Evolutionary conservation across 2,329 filamentous ascomycete species (phyloP), one percentile per base, ranked within the genome.

Genomic region (Trichoderma atroviride): DNA sequence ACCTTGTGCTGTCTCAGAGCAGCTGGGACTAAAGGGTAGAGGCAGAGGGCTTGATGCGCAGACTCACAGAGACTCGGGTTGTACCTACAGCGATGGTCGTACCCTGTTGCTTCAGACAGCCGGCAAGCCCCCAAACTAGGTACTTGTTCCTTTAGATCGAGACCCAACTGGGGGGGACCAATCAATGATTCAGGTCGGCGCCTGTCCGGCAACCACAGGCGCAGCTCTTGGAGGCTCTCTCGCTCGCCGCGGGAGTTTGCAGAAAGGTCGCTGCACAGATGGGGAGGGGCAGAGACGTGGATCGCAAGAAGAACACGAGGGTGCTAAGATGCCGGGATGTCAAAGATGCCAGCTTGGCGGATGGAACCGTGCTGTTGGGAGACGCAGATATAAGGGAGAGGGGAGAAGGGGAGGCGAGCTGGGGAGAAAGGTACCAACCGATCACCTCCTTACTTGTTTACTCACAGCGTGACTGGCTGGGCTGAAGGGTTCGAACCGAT

Each of bases 231-330:
- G 2, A 24, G 9, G 56, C 16, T 58, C 35, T 57, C 33, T 66
- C 19, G 43, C 62, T 47, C 63, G 40, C 63, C n/a, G 63, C 63
- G 63, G 53, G 63, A 66, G 63, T 66, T 52, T 22, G 63, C 63
- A 66, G 63, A 50, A 58, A 66, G 63, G 55, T 10, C 22, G 63
- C 37, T 27, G 40, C 40, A 31, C 53, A 66, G 63, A 66, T 40
- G n/a, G 53, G 22, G 31, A 56, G 37, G 16, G 29, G 16, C n/a
- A 11, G 5, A 52, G 40, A 40, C 31, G 63, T 37, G 55, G 55
- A 58, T 10, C 55, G 40, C 63, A 37, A 66, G 29, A 53, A 66
- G 53, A 27, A 37, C 63, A 66, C 55, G 63, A 52, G n/a, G 29
- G 40, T 29, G 40, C 37, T 27, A 31, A 37, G 53, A 35, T 66